Evolutionary conservation across 1,284 basidiomycete genomes (phyloP), one percentile per base, ranked within the genome.

Genomic region (Boletellus sp.): DNA sequence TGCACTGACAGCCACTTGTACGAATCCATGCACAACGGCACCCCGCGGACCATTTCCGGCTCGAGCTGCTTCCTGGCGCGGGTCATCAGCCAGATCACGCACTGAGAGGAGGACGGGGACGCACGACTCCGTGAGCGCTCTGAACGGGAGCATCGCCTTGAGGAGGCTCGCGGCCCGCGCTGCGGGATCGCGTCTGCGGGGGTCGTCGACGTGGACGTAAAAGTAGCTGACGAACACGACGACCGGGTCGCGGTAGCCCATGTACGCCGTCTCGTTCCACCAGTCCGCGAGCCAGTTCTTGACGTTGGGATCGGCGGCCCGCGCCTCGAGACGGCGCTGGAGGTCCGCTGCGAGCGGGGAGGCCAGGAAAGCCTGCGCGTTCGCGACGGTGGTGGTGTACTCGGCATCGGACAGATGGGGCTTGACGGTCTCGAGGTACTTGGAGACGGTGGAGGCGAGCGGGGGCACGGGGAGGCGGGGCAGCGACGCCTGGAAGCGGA

Each of bases 141-240:
- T 76, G 73, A 96, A 96, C 41, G 84, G 82, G 38, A 94, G 70
- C 65, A 91, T 78, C 8, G 87, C 89, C 69, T 92, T 91, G 59
- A 94, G 63, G 36, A 96, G 72, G 56, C 80, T 77, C 3, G 93
- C 91, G 1, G 92, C 92, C 7, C 92, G 72, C 59, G 74, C 73
- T 5, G 80, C 80, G 47, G 84, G 80, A 20, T 74, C 71, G 36
- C 75, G 75, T 42, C 77, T 67, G 22, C 70, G 67, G 42, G 69
- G 70, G 59, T 91, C 90, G 49, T 87, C 79, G 54, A 85, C 69
- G 68, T 98, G 94, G 10, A 94, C 77, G 68, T 94, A 98, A 71
- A 89, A 99, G 74, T 99, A 99, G 75, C 86, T 92, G 59, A 96
- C 93, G 60, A 86, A 91, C 19, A 95, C 92, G 21, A 97, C 87